Base-by-base conservation (phyloP, 139 green algal genomes). In the Tetraselmis chui region DNA sequence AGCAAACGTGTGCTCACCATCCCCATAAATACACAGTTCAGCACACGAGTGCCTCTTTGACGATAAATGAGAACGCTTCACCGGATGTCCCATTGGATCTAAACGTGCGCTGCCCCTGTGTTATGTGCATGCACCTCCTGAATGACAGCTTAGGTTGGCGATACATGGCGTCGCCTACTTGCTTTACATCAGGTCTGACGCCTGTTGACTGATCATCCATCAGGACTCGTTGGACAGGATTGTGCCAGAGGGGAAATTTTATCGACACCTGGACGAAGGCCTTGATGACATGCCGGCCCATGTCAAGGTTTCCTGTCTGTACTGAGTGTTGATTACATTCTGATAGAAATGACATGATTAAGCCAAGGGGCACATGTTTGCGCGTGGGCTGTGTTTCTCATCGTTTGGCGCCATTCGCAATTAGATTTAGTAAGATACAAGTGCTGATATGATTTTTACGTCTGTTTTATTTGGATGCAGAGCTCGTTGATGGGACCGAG, bases 211-310 rank as follows among this genome's bases (percentile, higher is more conserved):
- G 80, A 1, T 83, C 30, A 79, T 76, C 1, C 23, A 58, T 27
- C 83, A 92, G 78, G 93, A 97, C 58, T 81, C 90, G 0, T 80
- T 97, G 29, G 88, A 97, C 84, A 82, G 86, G 18, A 83, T 96
- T 2, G 93, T 82, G 0, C 93, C 93, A 23, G 93, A 97, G 81
- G 87, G 91, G 26, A 82, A 32, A 0, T 79, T 83, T 23, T 97
- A 96, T 82, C 80, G 93, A 0, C 93, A 97, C 31, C 31, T 87
- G 23, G 93, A 97, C 45, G 93, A 97, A 83, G 93, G 93, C 0
- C 76, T 78, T 18, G 91, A 92, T 82, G 93, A 97, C 87, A 96
- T 97, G 93, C 93, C 93, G 25, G 92, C 90, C 2, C 92, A 95
- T 78, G 80, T 93, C 23, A 95, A 94, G 89, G 87, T 89, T 29